phyloP scores from a whole-genome alignment of 2,329 filamentous ascomycete genomes.

The Alternaria longipes region DNA sequence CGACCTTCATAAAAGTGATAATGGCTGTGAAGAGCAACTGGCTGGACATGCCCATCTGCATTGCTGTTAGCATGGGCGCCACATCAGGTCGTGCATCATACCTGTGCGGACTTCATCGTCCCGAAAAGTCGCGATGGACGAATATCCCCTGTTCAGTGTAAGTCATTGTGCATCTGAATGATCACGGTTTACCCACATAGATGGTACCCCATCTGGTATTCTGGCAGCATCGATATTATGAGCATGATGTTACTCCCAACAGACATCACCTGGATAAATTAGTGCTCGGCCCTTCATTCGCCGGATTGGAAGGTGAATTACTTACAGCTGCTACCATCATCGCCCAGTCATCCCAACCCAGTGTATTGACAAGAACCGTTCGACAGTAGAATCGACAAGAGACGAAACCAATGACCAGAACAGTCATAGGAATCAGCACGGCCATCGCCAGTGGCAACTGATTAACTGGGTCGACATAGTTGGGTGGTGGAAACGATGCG shows the following conservation, averaged over 20 bases:
- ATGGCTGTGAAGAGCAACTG: slow-evolving; percentile 37
- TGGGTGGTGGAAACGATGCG: slow-evolving; percentile 38
- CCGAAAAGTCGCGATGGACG: slow-evolving; percentile 23
- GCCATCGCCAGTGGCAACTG: slow-evolving; percentile 34
- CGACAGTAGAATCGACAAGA: slow-evolving; percentile 39
- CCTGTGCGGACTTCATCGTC: slow-evolving; percentile 31
- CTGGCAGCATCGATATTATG: slow-evolving; percentile 34
- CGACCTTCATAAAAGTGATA: slow-evolving; percentile 40
- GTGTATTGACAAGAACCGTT: slow-evolving; percentile 32
- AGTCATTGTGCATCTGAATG: background rate
- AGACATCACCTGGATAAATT: slow-evolving; percentile 21
- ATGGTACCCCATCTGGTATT: slow-evolving; percentile 43
- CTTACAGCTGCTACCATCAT: slow-evolving; percentile 40
- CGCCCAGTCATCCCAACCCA: slow-evolving; percentile 43
- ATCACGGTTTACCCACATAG: slow-evolving; percentile 27
- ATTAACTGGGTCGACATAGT: slow-evolving; percentile 42
- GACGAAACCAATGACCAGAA: slow-evolving; percentile 27
- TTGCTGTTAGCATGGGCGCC: slow-evolving; percentile 1
- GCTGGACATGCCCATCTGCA: slow-evolving; percentile 34
- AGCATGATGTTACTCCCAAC: slow-evolving; percentile 39
- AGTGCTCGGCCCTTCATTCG: background rate
- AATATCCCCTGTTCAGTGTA: slow-evolving; percentile 31
- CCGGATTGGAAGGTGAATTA: background rate
- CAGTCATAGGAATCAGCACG: slow-evolving; percentile 34
- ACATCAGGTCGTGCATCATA: background rate